Evolutionary conservation across 73 alveolate genomes (phyloP), one percentile per base, ranked within the genome.

Genomic region (Diophrys appendiculata): DNA sequence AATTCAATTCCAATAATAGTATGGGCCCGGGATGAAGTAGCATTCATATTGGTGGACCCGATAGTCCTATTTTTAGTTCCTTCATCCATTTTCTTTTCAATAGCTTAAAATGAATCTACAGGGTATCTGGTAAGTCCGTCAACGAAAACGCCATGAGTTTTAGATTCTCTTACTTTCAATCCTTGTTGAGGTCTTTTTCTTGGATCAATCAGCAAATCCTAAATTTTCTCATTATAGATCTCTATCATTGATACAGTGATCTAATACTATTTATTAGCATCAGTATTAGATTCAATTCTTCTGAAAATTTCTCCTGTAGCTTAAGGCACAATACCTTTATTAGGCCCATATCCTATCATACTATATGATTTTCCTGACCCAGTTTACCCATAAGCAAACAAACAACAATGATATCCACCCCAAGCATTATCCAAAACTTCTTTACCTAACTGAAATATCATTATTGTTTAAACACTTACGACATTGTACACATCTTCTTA

Each of bases 351-450:
- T 3, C 94, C 90, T 52, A 97, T 99, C 90, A 73, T 87, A 2
- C 82, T 72, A 56, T 80, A 80, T 2, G 87, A 73, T 87, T 87
- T 80, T 29, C 90, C 89, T 14, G 87, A 65, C 0, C 90, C 99
- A 11, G 99, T 96, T 73, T 92, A 90, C 52, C 99, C 99, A 91
- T 98, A 98, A 18, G 99, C 99, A 65, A 98, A 98, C 53, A 97
- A 86, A 77, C 99, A 98, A 78, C 99, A 97, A 79, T 98, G 99
- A 81, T 94, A 98, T 33, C 99, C 99, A 27, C 92, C 91, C 99
- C 99, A 98, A 13, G 99, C 99, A 67, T 82, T 86, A 60, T 86
- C 94, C 56, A 89, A 65, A 23, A 90, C 89, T 80, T 70, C 86
- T 84, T 87, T 83, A 76, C 95, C 92, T 32, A 98, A 95, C 76